Percentiles rank a stretch among this genome's conserved stretches.
These are phyloP conservation scores for Ormosia semicastrata DNA, from an alignment of 306 rosid species.

Conservation along the genomic window DNA sequence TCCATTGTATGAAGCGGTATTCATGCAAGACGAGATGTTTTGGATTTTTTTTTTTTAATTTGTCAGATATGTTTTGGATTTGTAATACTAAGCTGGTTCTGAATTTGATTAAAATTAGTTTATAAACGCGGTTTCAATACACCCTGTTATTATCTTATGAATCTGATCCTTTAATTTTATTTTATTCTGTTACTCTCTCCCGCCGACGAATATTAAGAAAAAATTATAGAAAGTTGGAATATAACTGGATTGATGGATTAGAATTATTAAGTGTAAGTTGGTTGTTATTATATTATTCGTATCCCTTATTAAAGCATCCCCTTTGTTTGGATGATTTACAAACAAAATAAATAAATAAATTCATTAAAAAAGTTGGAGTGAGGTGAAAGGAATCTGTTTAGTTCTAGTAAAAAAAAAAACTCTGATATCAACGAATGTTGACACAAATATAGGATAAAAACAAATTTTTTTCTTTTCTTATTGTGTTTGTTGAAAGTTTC, in stretches of 20 bases:
- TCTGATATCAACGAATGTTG: not conserved
- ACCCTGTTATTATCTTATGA: conserved; percentile 12
- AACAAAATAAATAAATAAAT: not conserved
- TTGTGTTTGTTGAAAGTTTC: not conserved
- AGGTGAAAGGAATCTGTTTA: not conserved
- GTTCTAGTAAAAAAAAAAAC: not conserved
- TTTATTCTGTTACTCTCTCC: not conserved
- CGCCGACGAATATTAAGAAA: conserved; percentile 14
- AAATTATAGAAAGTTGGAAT: not conserved
- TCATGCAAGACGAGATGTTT: not conserved
- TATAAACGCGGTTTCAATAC: conserved; percentile 14
- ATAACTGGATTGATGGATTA: conserved; percentile 1
- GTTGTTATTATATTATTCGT: not conserved
- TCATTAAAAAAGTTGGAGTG: not conserved
- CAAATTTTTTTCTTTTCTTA: not conserved
- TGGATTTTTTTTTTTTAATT: not conserved
- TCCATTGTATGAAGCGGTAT: not conserved
- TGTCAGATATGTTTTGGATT: not conserved
- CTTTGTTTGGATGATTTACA: not conserved
- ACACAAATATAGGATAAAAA: not conserved
- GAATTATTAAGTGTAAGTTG: not conserved
- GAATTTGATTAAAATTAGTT: not conserved
- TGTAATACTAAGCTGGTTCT: conserved; percentile 25
- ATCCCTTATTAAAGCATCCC: not conserved
- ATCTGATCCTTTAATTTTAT: conserved; percentile 13